Percentiles rank a stretch among this genome's conserved stretches.
These are phyloP conservation scores for Suhomyces choctaworum DNA, from an alignment of 1,139 yeast species.

Conservation along the genomic window DNA sequence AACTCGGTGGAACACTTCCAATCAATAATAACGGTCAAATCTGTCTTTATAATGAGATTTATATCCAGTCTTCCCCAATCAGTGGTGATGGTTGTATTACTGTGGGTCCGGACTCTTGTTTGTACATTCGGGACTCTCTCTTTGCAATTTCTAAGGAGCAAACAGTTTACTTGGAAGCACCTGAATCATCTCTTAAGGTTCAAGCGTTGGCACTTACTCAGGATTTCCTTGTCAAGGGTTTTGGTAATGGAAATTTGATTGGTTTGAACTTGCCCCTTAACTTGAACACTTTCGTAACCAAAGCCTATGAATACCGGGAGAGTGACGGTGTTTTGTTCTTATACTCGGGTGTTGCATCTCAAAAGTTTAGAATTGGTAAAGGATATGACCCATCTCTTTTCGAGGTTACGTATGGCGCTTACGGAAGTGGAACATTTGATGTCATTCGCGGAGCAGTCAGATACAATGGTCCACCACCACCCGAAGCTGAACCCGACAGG, in stretches of 20 bases:
- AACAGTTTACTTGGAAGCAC: constrained; percentile 23
- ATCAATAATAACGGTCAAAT: constrained; percentile 32
- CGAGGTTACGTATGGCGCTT: constrained; percentile 16
- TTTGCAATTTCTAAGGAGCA: constrained; percentile 22
- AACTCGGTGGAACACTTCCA: constrained; percentile 22
- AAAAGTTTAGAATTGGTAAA: constrained; percentile 21
- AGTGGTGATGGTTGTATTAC: constrained; percentile 32
- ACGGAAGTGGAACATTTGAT: constrained; percentile 11
- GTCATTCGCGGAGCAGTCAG: constrained; percentile 17
- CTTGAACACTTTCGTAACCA: neutral
- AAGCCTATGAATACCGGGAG: constrained; percentile 13
- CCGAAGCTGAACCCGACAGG: neutral
- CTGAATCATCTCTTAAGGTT: constrained; percentile 23
- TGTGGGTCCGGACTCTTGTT: constrained; percentile 23
- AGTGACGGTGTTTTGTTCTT: constrained; percentile 20
- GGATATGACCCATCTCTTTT: constrained; percentile 21
- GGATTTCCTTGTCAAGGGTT: constrained; percentile 31
- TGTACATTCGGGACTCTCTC: constrained; percentile 20
- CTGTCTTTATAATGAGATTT: constrained; percentile 27
- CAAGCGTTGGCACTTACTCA: constrained; percentile 19
- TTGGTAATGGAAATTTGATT: constrained; percentile 33
- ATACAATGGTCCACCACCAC: constrained; percentile 21
- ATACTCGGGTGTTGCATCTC: constrained; percentile 6
- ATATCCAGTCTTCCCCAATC: constrained; percentile 26
- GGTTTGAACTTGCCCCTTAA: constrained; percentile 23